Percentiles rank a stretch among this genome's conserved stretches.
These are phyloP conservation scores for Calonectria pseudoturangicola DNA, from an alignment of 2,329 filamentous ascomycete species.

Conservation along the genomic window DNA sequence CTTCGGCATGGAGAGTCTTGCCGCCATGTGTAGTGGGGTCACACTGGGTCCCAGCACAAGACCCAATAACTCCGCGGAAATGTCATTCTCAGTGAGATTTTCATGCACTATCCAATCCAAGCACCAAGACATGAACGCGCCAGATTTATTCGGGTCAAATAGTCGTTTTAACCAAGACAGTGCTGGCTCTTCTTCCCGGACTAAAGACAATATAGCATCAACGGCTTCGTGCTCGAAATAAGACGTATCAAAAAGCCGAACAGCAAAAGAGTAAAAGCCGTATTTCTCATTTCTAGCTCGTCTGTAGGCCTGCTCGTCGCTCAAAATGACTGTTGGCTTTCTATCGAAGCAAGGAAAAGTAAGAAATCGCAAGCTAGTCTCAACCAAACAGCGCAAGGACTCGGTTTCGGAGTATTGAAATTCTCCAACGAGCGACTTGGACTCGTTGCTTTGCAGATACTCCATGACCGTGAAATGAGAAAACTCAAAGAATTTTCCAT, in stretches of 20 bases:
- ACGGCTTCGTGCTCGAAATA: too few relatives aligned
- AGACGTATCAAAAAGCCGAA: not conserved
- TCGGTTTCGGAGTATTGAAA: not conserved
- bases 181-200: not conserved
- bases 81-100: too few relatives aligned
- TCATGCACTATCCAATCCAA: not conserved
- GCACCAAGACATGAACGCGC: not conserved
- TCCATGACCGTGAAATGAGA: conserved; percentile 41
- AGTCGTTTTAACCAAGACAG: not conserved
- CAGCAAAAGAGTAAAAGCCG: conserved; percentile 1
- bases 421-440: not conserved
- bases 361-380: not conserved
- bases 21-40: not conserved
- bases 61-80: not conserved
- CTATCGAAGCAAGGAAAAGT: conserved; percentile 25
- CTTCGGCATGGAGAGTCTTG: not conserved
- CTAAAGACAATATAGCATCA: too few relatives aligned
- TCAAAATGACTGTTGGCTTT: not conserved
- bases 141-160: not conserved
- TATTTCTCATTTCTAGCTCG: not conserved
- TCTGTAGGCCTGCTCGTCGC: not conserved
- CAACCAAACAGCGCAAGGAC: not conserved
- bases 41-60: not conserved
- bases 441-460: conserved; percentile 21
- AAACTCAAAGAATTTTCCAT: conserved; percentile 35